These are phyloP conservation scores for Hemileccinum rubropunctum DNA, from an alignment of 768 basidiomycete genomes.

Conservation along the genomic window DNA sequence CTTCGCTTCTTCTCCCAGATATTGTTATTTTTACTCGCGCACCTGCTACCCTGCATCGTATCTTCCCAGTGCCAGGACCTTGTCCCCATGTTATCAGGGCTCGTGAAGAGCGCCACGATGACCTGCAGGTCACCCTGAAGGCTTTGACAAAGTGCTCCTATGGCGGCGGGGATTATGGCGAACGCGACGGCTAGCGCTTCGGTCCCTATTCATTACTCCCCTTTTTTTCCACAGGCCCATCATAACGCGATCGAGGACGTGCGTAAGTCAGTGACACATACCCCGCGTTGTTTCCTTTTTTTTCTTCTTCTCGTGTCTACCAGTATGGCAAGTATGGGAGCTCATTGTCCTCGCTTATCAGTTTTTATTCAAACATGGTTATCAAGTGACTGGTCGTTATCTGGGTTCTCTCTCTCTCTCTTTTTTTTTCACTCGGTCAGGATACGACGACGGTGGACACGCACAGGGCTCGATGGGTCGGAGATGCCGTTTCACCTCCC, in stretches of 20 bases:
- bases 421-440: conserved; percentile 1
- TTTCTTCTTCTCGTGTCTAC: not conserved
- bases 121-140: not conserved
- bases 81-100: not conserved
- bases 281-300: not conserved
- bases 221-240: too few species aligned
- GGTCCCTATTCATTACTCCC: too few species aligned
- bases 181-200: not conserved
- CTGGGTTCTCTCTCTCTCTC: not conserved
- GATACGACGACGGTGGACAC: not conserved
- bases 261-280: not conserved
- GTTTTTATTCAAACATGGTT: too few species aligned
- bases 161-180: not conserved
- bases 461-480: not conserved
- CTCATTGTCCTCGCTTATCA: not conserved
- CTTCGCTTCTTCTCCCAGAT: not conserved
- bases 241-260: not conserved
- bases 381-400: not conserved
- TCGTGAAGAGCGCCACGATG: conserved; percentile 26
- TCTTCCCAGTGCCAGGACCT: conserved; percentile 12
- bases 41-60: conserved; percentile 10
- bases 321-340: not conserved
- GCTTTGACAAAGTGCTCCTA: not conserved
- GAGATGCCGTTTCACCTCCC: not conserved
- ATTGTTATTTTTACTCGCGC: conserved; percentile 13